A percentile compares a stretch with the other conserved stretches of the same genome.
Evolutionary conservation across 2,329 filamentous ascomycete species (phyloP).

Genomic region (Furcasterigmium sp.): DNA sequence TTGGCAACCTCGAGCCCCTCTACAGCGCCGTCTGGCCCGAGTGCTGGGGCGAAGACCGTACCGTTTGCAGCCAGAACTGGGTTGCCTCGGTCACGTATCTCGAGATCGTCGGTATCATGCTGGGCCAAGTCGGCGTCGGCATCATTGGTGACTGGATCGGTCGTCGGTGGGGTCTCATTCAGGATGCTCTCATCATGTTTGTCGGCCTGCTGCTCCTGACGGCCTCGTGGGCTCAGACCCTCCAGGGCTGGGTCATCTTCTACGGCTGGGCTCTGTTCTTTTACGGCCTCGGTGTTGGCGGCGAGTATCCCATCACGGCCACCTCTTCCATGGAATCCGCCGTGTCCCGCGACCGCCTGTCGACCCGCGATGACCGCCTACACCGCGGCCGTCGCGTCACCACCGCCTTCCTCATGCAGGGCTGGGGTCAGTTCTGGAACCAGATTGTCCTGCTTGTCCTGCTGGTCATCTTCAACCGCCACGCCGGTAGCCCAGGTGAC

Average conservation of each 20-base stretch:
- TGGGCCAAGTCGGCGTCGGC: constrained; percentile 85
- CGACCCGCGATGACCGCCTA: constrained; percentile 86
- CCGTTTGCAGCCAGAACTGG: constrained; percentile 75
- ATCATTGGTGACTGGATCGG: constrained; percentile 70
- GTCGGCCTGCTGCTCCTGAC: constrained; percentile 87
- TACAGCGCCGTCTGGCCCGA: constrained; percentile 68
- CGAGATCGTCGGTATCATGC: constrained; percentile 91
- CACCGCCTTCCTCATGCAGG: constrained; percentile 95
- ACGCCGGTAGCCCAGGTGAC: constrained; percentile 42
- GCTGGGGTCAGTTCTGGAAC: constrained; percentile 95
- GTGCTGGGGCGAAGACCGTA: constrained; percentile 65
- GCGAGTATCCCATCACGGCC: constrained; percentile 95
- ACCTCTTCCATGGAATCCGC: constrained; percentile 93
- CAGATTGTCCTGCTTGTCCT: constrained; percentile 83
- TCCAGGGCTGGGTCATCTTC: constrained; percentile 95
- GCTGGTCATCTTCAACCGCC: constrained; percentile 66
- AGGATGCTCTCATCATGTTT: constrained; percentile 92
- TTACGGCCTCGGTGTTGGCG: constrained; percentile 60
- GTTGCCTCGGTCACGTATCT: constrained; percentile 81
- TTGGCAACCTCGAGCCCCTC: constrained; percentile 84
- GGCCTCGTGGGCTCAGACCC: constrained; percentile 78
- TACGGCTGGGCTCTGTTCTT: constrained; percentile 95
- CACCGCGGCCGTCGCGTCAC: constrained; percentile 96
- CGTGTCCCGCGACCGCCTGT: constrained; percentile 78
- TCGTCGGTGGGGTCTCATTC: constrained; percentile 90